Base-by-base conservation (phyloP, 495 filamentous ascomycete genomes). In the Oidiodendron maius region DNA sequence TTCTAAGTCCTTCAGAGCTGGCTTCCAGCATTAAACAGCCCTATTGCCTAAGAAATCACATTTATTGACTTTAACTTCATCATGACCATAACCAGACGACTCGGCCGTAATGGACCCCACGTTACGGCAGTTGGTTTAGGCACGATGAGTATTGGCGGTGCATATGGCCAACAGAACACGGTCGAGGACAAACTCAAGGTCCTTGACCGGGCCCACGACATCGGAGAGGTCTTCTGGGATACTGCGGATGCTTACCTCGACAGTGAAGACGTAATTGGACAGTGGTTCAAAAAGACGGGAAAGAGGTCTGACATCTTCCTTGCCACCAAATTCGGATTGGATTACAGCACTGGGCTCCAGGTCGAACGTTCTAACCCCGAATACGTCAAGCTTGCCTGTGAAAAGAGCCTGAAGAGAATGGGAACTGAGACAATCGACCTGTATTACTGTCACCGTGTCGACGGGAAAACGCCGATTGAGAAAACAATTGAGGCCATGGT, bases 211-310 rank as follows among this genome's bases (percentile, higher is more conserved):
- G 74, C 70, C 3, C 48, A 74, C 38, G 69, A 76, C 43, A 58
- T 75, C 11, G 83, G 82, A 1, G 63, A 71, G 28, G 73, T 53
- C 0, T 76, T 77, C 46, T 85, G 82, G 82, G 82, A 86, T 54
- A 73, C 67, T 12, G 72, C 81, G 20, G 74, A 84, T 41, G 55
- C 72, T 24, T 69, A 70, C 23, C 30, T 41, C 11, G 75, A 79
- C 52, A 67, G 55, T 36, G 77, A 82, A 55, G 76, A 75, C 3
- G 53, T 82, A 0, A 41, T 83, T 10, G 75, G 75, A 1, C 74
- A 70, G 56, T 83, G 78, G 79, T 75, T 82, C 55, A 68, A 55
- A 32, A 11, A 36, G 1, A 75, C 58, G 0, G 74, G 69, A 3
- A 81, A 83, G 50, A 61, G 76, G 0, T 49, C 69, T 13, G 63